These are phyloP conservation scores for Aspergillus affinis DNA, from an alignment of 495 filamentous ascomycete genomes.

Conservation along the genomic window DNA sequence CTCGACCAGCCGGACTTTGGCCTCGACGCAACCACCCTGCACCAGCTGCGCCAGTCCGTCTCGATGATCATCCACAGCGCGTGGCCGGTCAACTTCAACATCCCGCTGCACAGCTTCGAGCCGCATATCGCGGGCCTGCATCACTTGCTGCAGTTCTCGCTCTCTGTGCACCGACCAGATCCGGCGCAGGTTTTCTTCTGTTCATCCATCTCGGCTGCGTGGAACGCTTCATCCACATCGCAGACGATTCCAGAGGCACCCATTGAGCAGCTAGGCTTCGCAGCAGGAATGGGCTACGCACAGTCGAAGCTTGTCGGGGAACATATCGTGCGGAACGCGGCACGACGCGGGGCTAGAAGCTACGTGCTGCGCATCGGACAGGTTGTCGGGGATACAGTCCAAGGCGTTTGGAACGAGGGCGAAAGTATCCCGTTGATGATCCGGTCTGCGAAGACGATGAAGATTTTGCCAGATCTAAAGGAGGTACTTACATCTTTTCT, in stretches of 20 bases:
- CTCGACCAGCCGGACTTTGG: background rate
- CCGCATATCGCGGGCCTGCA: background rate
- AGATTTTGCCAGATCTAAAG: background rate
- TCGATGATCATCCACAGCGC: background rate
- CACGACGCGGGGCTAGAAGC: background rate
- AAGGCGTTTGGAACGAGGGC: background rate
- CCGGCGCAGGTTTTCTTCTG: background rate
- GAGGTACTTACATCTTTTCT: background rate
- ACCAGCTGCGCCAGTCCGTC: background rate
- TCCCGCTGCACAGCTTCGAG: conserved; percentile 1
- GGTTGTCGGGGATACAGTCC: background rate
- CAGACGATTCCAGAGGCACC: background rate
- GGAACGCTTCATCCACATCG: background rate
- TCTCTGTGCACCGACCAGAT: background rate
- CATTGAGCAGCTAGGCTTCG: background rate
- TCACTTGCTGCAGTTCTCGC: background rate
- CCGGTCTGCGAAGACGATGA: background rate
- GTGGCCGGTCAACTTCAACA: conserved; percentile 2
- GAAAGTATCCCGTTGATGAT: background rate
- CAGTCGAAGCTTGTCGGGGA: conserved; percentile 1
- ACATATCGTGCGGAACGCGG: background rate
- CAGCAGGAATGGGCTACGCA: background rate
- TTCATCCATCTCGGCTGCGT: background rate
- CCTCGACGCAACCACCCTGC: background rate
- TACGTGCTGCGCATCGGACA: background rate